Base-by-base conservation (phyloP, 2,329 filamentous ascomycete genomes). In the Aspergillus fumigatiaffinis region DNA sequence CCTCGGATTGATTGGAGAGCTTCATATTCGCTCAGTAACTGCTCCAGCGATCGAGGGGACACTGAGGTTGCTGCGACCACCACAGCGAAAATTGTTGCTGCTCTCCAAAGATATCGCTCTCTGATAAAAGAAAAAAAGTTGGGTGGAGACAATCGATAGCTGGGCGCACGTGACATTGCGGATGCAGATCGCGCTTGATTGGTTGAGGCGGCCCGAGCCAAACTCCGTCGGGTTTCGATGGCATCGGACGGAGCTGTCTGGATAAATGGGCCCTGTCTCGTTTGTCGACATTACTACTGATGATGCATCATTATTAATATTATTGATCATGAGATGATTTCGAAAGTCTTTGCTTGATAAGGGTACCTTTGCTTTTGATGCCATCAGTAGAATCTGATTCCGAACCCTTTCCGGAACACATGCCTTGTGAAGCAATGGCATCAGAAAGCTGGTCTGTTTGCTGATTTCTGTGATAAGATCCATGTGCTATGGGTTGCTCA, bases 1-100 rank as follows among this genome's bases (percentile, higher is more conserved):
- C 89, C 48, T 88, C 83, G 61, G 91, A 90, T 63, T 90, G 87
- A 67, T 91, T 80, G 51, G 77, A 77, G 62, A 80, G 71, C 71
- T 79, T 80, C 78, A 81, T 81, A 50, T 59, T 64, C 54, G 57
- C 54, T 53, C 56, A 51, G 58, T 25, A n/a, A 35, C 53, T 59
- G 38, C 52, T 54, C 55, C 42, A 56, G 32, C 48, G 59, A 49
- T 54, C 5, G 54, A 52, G 52, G 29, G 56, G 57, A 58, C 52
- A 56, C 42, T 60, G 42, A 17, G 20, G 38, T 54, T 46, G 42
- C 42, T 6, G 21, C n/a, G 21, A 23, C 20, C 42, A 46, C 42
- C 42, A 46, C 42, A 46, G 44, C 21, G 14, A 23, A 47, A 23
- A 47, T 14, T 25, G 21, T 44, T n/a, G n/a, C 20, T 12, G 41